A percentile compares a stretch with the other conserved stretches of the same genome.
Evolutionary conservation across 495 filamentous ascomycete genomes (phyloP).

Genomic region (Melanomma pulvis-pyrius): DNA sequence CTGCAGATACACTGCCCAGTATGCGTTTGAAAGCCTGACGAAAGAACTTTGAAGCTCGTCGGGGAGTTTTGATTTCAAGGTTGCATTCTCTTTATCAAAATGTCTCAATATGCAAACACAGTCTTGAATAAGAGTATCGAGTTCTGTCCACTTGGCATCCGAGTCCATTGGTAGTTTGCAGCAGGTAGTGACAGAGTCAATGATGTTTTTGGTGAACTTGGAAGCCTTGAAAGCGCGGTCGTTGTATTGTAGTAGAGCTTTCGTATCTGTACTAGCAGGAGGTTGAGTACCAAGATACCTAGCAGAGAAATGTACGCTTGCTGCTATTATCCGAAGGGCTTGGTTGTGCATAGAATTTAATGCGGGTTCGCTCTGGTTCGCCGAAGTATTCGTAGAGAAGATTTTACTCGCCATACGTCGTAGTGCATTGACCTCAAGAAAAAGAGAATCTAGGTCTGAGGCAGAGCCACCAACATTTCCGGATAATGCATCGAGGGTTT

Average conservation of each 20-base stretch:
- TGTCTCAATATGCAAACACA: conserved; percentile 53
- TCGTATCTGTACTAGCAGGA: conserved; percentile 2
- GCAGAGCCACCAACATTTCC: conserved; percentile 33
- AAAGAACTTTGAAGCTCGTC: conserved; percentile 36
- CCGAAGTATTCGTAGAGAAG: neutral
- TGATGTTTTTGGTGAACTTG: conserved; percentile 46
- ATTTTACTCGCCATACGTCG: conserved; percentile 31
- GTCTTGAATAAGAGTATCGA: conserved; percentile 60
- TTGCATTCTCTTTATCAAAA: conserved; percentile 47
- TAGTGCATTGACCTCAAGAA: conserved; percentile 33
- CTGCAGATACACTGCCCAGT: conserved; percentile 67
- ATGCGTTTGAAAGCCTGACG: conserved; percentile 75
- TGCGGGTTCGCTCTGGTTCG: neutral
- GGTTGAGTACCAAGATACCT: conserved; percentile 22
- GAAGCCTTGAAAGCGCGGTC: conserved; percentile 12
- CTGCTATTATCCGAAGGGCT: conserved; percentile 18
- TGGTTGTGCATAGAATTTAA: neutral
- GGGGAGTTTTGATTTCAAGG: neutral
- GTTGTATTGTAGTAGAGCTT: conserved; percentile 3
- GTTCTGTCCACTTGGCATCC: conserved; percentile 51
- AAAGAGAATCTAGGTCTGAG: conserved; percentile 34
- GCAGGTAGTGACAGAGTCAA: conserved; percentile 61
- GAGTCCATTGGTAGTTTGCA: conserved; percentile 50
- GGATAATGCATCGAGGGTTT: conserved; percentile 15
- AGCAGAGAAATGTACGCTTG: conserved; percentile 27